Conservation (phyloP, 495 filamentous ascomycete species). For the Eremomyces bilateralis region DNA sequence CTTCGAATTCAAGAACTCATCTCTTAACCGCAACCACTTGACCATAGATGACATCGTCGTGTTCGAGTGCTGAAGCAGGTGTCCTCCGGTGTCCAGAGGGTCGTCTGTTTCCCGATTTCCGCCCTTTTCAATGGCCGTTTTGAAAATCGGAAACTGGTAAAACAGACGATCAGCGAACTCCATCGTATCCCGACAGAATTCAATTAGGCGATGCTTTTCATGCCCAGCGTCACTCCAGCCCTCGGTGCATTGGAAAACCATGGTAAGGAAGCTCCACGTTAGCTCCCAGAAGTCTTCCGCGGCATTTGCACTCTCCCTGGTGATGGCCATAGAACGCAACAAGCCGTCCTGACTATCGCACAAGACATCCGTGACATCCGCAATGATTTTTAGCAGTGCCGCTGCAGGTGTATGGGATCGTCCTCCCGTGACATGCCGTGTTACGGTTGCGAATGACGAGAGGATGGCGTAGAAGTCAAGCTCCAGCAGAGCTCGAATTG, state of each 20-base stretch:
- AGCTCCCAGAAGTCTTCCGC: conserved; percentile 59
- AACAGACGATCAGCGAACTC: conserved; percentile 75
- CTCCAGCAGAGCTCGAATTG: conserved; percentile 46
- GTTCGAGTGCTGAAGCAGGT: conserved; percentile 38
- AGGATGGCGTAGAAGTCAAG: conserved; percentile 38
- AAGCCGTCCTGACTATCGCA: conserved; percentile 66
- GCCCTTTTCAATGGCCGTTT: conserved; percentile 35
- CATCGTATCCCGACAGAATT: conserved; percentile 86
- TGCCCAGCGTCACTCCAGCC: conserved; percentile 45
- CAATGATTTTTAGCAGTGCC: conserved; percentile 47
- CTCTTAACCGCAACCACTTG: conserved; percentile 66
- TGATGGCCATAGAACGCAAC: conserved; percentile 39
- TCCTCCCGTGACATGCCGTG: conserved; percentile 31
- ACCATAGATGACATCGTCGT: conserved; percentile 43
- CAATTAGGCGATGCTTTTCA: conserved; percentile 56
- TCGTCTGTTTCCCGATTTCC: conserved; percentile 19
- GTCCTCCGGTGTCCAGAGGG: conserved; percentile 14
- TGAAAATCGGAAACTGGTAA: conserved; percentile 57
- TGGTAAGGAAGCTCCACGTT: conserved; percentile 54
- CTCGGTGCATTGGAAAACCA: conserved; percentile 69
- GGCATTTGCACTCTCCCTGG: conserved; percentile 36
- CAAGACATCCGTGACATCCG: conserved; percentile 57
- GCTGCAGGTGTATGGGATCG: conserved; percentile 44
- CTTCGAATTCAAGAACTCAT: conserved; percentile 57
- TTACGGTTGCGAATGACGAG: conserved; percentile 36